Percentiles rank a stretch among this genome's conserved stretches.
Conservation (phyloP, 352 stramenopile genomes). For the Globisporangium abappressorium region DNA sequence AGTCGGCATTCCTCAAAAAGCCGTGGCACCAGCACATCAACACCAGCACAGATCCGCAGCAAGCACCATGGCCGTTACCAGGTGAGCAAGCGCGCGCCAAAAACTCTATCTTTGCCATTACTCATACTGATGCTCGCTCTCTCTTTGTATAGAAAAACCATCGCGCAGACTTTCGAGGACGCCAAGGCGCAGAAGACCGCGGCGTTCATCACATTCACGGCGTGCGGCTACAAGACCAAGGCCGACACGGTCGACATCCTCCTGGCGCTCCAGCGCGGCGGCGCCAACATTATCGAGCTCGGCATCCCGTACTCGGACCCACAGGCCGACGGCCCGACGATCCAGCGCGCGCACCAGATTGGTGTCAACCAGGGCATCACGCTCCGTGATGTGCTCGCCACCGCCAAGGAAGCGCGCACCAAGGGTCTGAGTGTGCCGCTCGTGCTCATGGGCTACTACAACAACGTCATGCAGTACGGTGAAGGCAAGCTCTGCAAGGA, state of each 20-base stretch:
- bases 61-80: conserved; percentile 1
- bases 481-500: conserved; percentile 89
- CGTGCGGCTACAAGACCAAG: conserved; percentile 93
- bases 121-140: background rate
- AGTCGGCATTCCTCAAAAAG: conserved; percentile 3
- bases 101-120: too few relatives aligned
- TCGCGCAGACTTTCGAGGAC: conserved; percentile 60
- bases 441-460: conserved; percentile 99
- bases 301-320: conserved; percentile 98
- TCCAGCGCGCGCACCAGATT: conserved; percentile 94
- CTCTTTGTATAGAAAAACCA: conserved; percentile 41
- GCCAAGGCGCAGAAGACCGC: conserved; percentile 73
- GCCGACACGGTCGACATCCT: conserved; percentile 96
- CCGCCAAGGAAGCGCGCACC: conserved; percentile 87
- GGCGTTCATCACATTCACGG: conserved; percentile 97
- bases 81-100: background rate
- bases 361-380: conserved; percentile 94
- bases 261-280: conserved; percentile 94
- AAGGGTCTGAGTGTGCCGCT: conserved; percentile 94
- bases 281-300: conserved; percentile 96
- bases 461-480: conserved; percentile 97
- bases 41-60: background rate
- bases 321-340: conserved; percentile 97
- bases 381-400: conserved; percentile 91
- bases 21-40: conserved; percentile 3